phyloP scores from a whole-genome alignment of 306 rosid genomes.

The cucumber (Cucumis sativus) region DNA sequence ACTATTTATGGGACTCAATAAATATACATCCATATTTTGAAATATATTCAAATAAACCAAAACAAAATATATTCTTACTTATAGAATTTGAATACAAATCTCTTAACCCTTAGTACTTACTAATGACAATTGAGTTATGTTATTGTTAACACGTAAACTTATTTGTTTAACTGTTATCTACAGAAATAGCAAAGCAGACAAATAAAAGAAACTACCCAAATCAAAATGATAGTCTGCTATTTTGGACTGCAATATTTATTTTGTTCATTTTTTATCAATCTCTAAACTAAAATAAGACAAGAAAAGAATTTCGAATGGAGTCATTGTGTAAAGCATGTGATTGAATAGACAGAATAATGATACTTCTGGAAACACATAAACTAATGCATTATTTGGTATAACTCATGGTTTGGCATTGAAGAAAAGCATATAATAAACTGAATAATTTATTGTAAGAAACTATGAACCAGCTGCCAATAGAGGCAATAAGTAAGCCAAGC shows the following conservation, averaged over 20 bases:
- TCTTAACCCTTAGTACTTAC: too few species aligned
- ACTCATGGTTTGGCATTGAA: neutral
- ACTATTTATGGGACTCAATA: neutral
- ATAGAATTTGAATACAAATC: too few species aligned
- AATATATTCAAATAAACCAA: too few species aligned
- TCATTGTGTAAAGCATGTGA: neutral
- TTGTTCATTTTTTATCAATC: neutral
- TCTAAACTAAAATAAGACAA: neutral
- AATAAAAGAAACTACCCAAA: too few species aligned
- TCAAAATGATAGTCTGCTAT: neutral
- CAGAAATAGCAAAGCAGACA: too few species aligned
- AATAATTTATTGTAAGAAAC: neutral
- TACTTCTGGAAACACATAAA: neutral
- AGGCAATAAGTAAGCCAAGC: constrained; percentile 1
- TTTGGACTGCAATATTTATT: neutral
- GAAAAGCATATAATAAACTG: neutral
- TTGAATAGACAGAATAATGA: neutral
- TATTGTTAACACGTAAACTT: too few species aligned
- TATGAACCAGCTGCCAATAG: neutral
- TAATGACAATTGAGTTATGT: too few species aligned
- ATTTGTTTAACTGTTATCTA: too few species aligned
- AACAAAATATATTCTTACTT: too few species aligned
- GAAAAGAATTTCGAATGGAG: neutral
- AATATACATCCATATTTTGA: too few species aligned
- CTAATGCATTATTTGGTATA: neutral